These are phyloP conservation scores for Penicillium arizonense DNA, from an alignment of 495 filamentous ascomycete genomes.

Conservation along the genomic window DNA sequence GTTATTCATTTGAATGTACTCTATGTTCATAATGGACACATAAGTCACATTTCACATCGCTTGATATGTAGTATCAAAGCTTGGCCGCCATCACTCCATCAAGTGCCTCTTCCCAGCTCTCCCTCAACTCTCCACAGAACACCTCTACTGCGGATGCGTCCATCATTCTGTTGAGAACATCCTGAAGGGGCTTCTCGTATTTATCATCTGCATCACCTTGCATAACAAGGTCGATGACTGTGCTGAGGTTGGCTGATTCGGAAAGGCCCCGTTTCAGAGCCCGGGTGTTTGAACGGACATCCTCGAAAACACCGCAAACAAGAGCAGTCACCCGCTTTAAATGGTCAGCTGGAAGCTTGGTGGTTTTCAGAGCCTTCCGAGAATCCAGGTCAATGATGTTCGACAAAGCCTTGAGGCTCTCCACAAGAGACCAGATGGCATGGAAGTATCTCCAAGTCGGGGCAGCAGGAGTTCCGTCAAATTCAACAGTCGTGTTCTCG, in stretches of 20 bases:
- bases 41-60: neutral
- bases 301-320: slow-evolving; percentile 33
- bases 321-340: slow-evolving; percentile 25
- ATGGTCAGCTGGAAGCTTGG: slow-evolving; percentile 35
- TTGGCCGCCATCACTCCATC: slow-evolving; percentile 36
- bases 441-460: slow-evolving; percentile 46
- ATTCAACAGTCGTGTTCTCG: slow-evolving; percentile 22
- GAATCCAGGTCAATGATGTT: slow-evolving; percentile 27
- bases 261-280: slow-evolving; percentile 36
- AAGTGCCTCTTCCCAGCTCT: slow-evolving; percentile 48
- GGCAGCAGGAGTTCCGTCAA: slow-evolving; percentile 27
- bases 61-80: slow-evolving; percentile 16
- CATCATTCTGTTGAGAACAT: slow-evolving; percentile 31
- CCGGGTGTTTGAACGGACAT: slow-evolving; percentile 32
- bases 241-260: slow-evolving; percentile 36
- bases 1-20: neutral
- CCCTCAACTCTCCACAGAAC: slow-evolving; percentile 44
- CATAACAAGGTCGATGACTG: slow-evolving; percentile 36
- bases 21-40: neutral
- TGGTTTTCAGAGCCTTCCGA: slow-evolving; percentile 31
- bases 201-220: slow-evolving; percentile 21
- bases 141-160: slow-evolving; percentile 38
- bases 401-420: slow-evolving; percentile 40
- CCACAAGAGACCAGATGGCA: slow-evolving; percentile 31
- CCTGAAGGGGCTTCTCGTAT: slow-evolving; percentile 29